Evolutionary conservation across 225 moss, liverwort and hornwort species (phyloP), one percentile per base, ranked within the genome.

Genomic region (Pseudisothecium myosuroides): DNA sequence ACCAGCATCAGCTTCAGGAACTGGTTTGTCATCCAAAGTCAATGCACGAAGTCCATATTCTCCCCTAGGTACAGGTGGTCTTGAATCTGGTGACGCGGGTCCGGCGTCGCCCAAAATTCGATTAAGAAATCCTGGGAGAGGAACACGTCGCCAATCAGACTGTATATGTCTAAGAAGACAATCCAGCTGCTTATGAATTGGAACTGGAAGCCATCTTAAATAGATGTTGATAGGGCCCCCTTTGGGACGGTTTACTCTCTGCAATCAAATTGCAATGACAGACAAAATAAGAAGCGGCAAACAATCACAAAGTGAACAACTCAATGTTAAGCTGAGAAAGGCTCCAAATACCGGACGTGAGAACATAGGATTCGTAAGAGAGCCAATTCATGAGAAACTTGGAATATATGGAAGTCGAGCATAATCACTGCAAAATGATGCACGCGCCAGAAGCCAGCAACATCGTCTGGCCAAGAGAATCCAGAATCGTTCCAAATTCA

Each of bases 131-230:
- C 93, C 93, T 67, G 96, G 93, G 28, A 98, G 89, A 78, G 98
- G 94, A 76, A 95, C 85, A 67, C 91, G 89, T 77, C 95, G 95
- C 98, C 98, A 98, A 89, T 97, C 95, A 47, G 98, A 95, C 93
- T 96, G 95, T 37, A 98, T 85, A 67, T 95, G 97, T 87, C 94
- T 94, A 63, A 98, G 86, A 90, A 98, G 90, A 75, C 89, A 92
- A 69, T 96, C 95, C 62, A 98, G 84, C 76, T 93, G 94, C 90
- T 97, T 94, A 84, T 98, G 98, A 89, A 98, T 81, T 59, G 96
- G 95, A 92, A 98, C 97, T 85, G 98, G 97, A 90, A 98, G 98
- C 98, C 98, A 98, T 88, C 98, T 92, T 60, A 98, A 81, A 93
- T 96, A 98, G 17, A 92, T 93, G 56, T 98, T 98, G 78, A 95